These are phyloP conservation scores for Alopecurus myosuroides DNA, from an alignment of 176 grass and related monocot species.

Conservation along the genomic window DNA sequence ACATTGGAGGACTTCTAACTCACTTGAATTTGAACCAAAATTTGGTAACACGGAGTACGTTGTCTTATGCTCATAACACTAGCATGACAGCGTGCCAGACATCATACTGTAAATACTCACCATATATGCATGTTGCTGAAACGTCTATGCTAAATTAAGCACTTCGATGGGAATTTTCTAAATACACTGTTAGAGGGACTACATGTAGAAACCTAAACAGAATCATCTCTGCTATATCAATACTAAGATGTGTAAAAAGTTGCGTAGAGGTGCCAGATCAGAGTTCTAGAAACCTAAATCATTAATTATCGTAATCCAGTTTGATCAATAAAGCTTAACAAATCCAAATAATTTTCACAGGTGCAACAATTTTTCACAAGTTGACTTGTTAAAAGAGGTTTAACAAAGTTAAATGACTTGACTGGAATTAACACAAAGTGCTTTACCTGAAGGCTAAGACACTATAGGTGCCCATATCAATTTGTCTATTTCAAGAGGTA, in stretches of 20 bases:
- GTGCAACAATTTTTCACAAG: background rate
- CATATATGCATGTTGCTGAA: background rate
- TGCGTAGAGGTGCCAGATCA: background rate
- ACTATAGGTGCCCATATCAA: background rate
- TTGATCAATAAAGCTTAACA: background rate
- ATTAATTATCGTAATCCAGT: background rate
- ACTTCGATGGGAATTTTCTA: background rate
- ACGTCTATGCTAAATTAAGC: background rate
- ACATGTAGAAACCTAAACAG: background rate
- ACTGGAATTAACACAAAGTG: background rate
- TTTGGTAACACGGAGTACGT: background rate
- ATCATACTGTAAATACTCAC: background rate
- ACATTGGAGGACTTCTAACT: background rate
- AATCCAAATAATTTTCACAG: background rate
- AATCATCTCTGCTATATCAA: background rate
- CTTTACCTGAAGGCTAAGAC: background rate
- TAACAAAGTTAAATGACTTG: background rate
- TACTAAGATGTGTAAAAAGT: background rate
- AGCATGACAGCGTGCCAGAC: background rate
- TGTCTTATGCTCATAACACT: background rate
- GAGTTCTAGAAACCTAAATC: background rate
- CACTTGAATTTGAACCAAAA: background rate
- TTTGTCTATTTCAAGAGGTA: background rate
- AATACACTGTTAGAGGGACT: background rate
- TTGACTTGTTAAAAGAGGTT: background rate